phyloP scores from a whole-genome alignment of 2,329 filamentous ascomycete genomes.

The Talaromyces sp. region DNA sequence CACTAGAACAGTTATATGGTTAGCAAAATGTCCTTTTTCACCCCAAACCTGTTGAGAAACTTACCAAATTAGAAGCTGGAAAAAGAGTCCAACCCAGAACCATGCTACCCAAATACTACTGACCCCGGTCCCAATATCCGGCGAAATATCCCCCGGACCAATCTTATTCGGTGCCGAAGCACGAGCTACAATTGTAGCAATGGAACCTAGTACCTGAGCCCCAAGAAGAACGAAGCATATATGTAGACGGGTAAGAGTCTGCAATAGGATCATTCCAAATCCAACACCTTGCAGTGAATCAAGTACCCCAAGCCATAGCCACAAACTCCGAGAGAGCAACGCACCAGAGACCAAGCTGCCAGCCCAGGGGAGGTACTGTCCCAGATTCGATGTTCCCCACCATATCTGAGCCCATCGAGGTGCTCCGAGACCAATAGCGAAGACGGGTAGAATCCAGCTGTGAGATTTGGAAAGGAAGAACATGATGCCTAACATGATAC shows the following conservation, averaged over 20 bases:
- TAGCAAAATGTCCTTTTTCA: constrained; percentile 25
- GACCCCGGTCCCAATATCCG: constrained; percentile 52
- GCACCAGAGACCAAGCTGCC: constrained; percentile 51
- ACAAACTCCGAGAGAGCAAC: constrained; percentile 53
- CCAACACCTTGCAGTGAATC: constrained; percentile 62
- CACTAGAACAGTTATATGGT: constrained; percentile 20
- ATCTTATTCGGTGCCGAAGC: constrained; percentile 57
- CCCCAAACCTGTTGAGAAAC: constrained; percentile 29
- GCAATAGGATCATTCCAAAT: constrained; percentile 62
- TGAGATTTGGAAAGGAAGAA: constrained; percentile 54
- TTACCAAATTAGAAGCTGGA: constrained; percentile 57
- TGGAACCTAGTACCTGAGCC: constrained; percentile 58
- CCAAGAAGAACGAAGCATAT: constrained; percentile 57
- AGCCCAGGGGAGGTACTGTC: constrained; percentile 59
- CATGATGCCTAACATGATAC: constrained; percentile 26
- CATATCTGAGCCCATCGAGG: constrained; percentile 65
- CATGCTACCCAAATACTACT: constrained; percentile 46
- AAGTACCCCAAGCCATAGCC: constrained; percentile 63
- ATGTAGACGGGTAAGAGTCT: constrained; percentile 61
- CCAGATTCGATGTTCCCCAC: constrained; percentile 59
- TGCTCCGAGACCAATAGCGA: constrained; percentile 60
- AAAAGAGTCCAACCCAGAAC: constrained; percentile 58
- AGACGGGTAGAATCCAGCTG: constrained; percentile 62
- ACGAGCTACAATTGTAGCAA: constrained; percentile 58
- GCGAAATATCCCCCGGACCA: constrained; percentile 59